Base-by-base conservation (phyloP, 306 rosid genomes). In the Cicer chorassanicum region DNA sequence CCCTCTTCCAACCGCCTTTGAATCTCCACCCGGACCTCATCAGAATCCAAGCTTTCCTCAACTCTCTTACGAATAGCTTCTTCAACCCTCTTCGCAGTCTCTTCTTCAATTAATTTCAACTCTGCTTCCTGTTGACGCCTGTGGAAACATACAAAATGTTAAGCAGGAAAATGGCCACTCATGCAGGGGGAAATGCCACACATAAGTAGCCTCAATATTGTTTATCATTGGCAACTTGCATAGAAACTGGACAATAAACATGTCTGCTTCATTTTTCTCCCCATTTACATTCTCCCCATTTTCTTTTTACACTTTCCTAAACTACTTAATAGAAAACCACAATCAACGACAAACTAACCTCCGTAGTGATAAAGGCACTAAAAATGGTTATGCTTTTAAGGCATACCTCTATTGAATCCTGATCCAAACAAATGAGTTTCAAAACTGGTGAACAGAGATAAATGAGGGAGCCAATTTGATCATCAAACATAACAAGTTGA, bases 371-470 rank as follows among this genome's bases (percentile, higher is more conserved):
- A 84, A 83, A 80, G 85, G 87, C 84, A 84, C 89, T 86, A 87
- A 81, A 79, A 76, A 89, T 75, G 94, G 89, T 89, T 87, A 91
- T 86, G 88, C 99, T 88, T 88, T 90, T 86, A 92, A 90, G 93
- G 96, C 97, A 92, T 90, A 92, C 99, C 99, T 90, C 99, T 95
- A 89, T 74, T 56, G 90, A 86, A 92, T 90, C 90, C 98, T 82
- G 98, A 95, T 95, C 99, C 96, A 90, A 90, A 92, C 91, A 95
- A 87, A 89, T 84, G 96, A 87, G 90, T 87, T 84, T 82, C 92
- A 92, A 88, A 92, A 92, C 91, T 90, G 98, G 91, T 86, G 93
- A 92, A 95, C 91, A 90, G 97, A 88, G 93, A 89, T 85, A 90
- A 92, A 95, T 84, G 92, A 82, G 78, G 93, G 93, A 92, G 82